A percentile compares a stretch with the other conserved stretches of the same genome.
Evolutionary conservation across 805 yeast genomes (phyloP).

Genomic region (Yarrowia divulgata): DNA sequence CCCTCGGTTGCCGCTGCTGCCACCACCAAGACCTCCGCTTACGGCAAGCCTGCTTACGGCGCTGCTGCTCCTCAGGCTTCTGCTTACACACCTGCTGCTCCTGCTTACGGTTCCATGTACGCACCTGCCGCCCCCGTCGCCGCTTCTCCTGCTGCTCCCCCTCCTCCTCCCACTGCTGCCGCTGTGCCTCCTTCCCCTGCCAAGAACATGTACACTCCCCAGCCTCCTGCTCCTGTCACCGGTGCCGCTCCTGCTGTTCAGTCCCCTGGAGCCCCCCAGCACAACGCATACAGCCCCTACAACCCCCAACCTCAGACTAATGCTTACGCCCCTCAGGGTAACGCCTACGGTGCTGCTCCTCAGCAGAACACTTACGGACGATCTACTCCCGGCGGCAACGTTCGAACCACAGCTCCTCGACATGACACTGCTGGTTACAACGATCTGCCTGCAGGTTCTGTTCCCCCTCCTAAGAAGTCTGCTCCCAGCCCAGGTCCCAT

Average conservation of each 20-base stretch:
- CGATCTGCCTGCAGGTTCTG: constrained; percentile 46
- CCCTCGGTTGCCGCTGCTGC: constrained; percentile 44
- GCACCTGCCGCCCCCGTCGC: constrained; percentile 41
- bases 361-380: constrained; percentile 41
- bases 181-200: constrained; percentile 39
- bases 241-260: constrained; percentile 41
- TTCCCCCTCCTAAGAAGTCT: constrained; percentile 39
- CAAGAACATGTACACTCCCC: constrained; percentile 41
- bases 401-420: constrained; percentile 46
- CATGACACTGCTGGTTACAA: constrained; percentile 48
- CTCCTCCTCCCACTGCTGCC: constrained; percentile 16
- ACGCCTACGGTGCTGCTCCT: constrained; percentile 42
- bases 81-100: constrained; percentile 40
- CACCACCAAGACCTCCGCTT: constrained; percentile 26
- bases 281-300: constrained; percentile 36
- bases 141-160: constrained; percentile 40
- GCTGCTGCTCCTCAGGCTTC: constrained; percentile 40
- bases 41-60: constrained; percentile 33
- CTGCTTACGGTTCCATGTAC: constrained; percentile 28
- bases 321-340: constrained; percentile 42
- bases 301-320: constrained; percentile 40
- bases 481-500: constrained; percentile 42
- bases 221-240: constrained; percentile 41
- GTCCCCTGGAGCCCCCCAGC: constrained; percentile 39
- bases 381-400: constrained; percentile 42